phyloP scores from a whole-genome alignment of 1,284 basidiomycete genomes.

The Ceratobasidium sp. region DNA sequence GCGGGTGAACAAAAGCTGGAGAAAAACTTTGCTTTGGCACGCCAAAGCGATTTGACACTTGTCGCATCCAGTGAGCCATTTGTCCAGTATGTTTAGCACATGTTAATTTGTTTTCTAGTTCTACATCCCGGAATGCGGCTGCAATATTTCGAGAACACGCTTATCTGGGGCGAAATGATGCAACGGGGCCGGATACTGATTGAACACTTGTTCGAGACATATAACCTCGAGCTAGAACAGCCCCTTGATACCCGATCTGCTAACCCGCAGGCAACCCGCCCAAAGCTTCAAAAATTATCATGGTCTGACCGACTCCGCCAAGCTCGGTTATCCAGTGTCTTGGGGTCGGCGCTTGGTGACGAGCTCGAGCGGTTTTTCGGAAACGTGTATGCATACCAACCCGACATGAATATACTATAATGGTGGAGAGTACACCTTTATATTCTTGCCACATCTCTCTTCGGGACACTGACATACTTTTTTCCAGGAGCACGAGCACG shows the following conservation, averaged over 20 bases:
- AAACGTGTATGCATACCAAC: neutral
- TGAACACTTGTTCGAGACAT: conserved; percentile 19
- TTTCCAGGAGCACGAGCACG: conserved; percentile 2
- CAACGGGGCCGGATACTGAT: neutral
- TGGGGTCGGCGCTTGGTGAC: neutral
- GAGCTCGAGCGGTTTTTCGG: conserved; percentile 7
- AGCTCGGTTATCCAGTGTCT: neutral
- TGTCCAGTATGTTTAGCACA: neutral
- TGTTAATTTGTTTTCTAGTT: neutral
- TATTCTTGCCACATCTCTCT: too few species aligned
- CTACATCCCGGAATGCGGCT: conserved; percentile 27
- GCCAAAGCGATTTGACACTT: conserved; percentile 10
- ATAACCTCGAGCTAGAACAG: conserved; percentile 1
- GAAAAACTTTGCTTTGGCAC: conserved; percentile 20
- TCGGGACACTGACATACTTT: neutral
- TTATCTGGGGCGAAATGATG: neutral
- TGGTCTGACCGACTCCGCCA: neutral
- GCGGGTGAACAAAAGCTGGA: conserved; percentile 6
- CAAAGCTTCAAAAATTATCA: neutral
- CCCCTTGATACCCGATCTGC: neutral
- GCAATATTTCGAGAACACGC: neutral
- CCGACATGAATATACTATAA: neutral
- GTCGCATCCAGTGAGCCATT: conserved; percentile 21
- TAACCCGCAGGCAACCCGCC: neutral
- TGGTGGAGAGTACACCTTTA: conserved; percentile 17